A percentile compares a stretch with the other conserved stretches of the same genome.
These are phyloP conservation scores for Nothopassalora personata DNA, from an alignment of 2,329 filamentous ascomycete species.

Conservation along the genomic window DNA sequence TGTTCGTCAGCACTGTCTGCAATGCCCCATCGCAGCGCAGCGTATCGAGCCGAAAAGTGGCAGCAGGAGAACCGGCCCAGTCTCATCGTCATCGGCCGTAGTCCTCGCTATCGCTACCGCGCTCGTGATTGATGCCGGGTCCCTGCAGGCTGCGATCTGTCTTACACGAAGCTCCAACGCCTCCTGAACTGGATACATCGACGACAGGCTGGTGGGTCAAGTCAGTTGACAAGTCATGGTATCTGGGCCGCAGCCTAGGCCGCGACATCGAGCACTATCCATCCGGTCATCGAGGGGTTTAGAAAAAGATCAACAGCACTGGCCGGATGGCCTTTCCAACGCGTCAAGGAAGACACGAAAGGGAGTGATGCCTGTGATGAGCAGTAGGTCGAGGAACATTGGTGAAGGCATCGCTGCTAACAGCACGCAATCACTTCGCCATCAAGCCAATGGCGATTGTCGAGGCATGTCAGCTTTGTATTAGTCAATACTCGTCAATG, in stretches of 20 bases:
- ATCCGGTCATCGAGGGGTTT: not conserved
- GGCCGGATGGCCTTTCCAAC: no score
- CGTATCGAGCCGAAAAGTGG: not conserved
- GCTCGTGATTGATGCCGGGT: constrained; percentile 14
- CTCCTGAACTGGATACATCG: not conserved
- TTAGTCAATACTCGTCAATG: no score
- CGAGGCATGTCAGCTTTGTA: no score
- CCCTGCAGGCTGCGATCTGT: constrained; percentile 12
- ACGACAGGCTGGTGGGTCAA: constrained; percentile 8
- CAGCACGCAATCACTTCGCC: no score
- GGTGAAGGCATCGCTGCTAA: no score
- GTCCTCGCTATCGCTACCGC: constrained; percentile 16
- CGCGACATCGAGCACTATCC: not conserved
- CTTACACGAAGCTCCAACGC: not conserved
- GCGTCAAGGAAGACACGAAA: no score
- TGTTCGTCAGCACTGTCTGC: constrained; percentile 13
- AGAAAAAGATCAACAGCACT: no score
- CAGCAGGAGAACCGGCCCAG: not conserved
- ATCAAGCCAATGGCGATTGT: no score
- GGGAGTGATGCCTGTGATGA: no score
- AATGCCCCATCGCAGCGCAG: constrained; percentile 7
- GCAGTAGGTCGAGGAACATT: no score
- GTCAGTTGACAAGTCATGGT: constrained; percentile 3
- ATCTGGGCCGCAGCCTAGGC: not conserved
- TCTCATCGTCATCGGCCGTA: not conserved